Base-by-base conservation (phyloP, 495 filamentous ascomycete species). In the Margaritispora aquatica region DNA sequence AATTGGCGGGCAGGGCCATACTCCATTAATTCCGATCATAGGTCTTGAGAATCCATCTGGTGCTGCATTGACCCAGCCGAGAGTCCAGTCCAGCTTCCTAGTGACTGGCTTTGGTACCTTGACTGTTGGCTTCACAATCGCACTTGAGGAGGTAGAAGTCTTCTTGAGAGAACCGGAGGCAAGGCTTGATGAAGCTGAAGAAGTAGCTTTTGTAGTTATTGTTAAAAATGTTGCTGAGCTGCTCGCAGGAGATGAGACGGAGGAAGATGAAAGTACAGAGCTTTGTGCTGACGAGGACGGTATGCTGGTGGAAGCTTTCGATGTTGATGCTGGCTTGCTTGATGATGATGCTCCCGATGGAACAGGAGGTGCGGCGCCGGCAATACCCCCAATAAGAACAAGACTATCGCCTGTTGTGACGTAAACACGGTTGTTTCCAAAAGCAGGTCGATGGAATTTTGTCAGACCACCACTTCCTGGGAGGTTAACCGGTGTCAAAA, bases 1-100 rank as follows among this genome's bases (percentile, higher is more conserved):
- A 44, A 93, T 83, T 15, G 72, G 63, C 2, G 88, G 89, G 47
- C 86, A 77, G 19, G 89, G 89, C 88, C 87, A 94, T 62, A 83
- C 70, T 10, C 79, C 79, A 69, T 95, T 92, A 73, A 94, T 88
- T 29, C 88, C 87, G 62, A 95, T 87, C 22, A 87, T 81, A n/a
- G 83, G 81, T 8, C 91, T 78, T 0, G 81, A 74, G 11, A 79
- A 80, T 1, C 85, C 88, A 72, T 92, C 88, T 1, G 89, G 89
- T 57, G 78, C 80, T 2, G 82, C 83, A 56, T 73, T 82, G 1
- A 90, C 84, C 88, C 88, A 92, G 0, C 80, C 83, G 47, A 88
- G 78, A 60, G 88, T 80, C 78, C 84, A 93, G 65, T 86, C 76
- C 66, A 89, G 87, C n/a, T 77, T 84, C 51, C 58, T 41, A 36